A percentile compares a stretch with the other conserved stretches of the same genome.
Evolutionary conservation across 306 rosid species (phyloP).

Genomic region (Abrus pulchellus): DNA sequence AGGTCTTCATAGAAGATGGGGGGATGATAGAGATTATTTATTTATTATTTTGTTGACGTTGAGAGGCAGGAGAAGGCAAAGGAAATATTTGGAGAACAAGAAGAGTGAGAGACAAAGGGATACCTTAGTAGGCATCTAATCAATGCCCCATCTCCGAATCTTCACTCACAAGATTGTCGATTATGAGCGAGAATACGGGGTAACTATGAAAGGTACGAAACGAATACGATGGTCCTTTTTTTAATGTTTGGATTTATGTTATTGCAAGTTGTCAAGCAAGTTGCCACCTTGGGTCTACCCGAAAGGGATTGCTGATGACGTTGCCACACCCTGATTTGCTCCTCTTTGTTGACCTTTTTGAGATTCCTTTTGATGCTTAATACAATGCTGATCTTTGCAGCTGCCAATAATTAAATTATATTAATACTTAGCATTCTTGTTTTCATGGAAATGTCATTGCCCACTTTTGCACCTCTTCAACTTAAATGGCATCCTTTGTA

Average conservation of each 20-base stretch:
- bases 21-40: not conserved
- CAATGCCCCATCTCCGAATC: not conserved
- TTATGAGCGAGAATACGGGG: not conserved
- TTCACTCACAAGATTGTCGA: slow-evolving; percentile 25
- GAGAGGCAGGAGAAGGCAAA: not conserved
- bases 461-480: not conserved
- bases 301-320: slow-evolving; percentile 54
- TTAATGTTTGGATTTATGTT: slow-evolving; percentile 16
- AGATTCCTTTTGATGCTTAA: slow-evolving; percentile 47
- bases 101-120: not conserved
- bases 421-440: not conserved
- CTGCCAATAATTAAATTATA: not conserved
- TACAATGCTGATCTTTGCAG: not conserved
- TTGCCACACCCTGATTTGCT: slow-evolving; percentile 38
- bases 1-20: not conserved
- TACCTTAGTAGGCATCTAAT: not conserved
- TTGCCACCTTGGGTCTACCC: slow-evolving; percentile 48
- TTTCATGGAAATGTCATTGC: not conserved
- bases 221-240: not conserved
- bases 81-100: not conserved
- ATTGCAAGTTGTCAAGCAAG: slow-evolving; percentile 55
- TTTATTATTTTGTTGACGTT: no score
- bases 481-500: not conserved
- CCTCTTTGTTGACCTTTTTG: slow-evolving; percentile 41
- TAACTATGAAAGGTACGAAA: not conserved